Evolutionary conservation across 768 basidiomycete genomes (phyloP), one percentile per base, ranked within the genome.

Genomic region (Chalciporus chontae): DNA sequence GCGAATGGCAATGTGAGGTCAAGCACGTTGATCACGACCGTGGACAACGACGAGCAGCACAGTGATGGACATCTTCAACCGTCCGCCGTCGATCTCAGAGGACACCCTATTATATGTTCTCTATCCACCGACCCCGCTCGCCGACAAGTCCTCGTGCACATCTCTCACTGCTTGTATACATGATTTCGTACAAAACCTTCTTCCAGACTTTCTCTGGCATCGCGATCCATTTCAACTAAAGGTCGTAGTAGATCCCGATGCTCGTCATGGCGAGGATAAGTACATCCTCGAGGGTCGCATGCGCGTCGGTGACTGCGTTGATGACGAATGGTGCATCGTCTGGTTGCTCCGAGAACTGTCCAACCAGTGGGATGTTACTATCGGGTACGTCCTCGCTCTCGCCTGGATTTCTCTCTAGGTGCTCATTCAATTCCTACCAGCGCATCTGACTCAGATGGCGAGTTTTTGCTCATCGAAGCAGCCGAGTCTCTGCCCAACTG

Each of bases 321-420:
- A 99, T 67, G 96, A 99, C 60, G 96, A 99, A 69, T 99, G 96
- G 96, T 86, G 85, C 64, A 77, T 80, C 13, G 93, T 97, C 15
- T 98, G 91, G 90, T 72, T 98, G 41, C 71, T 98, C 50, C 78
- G 76, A 58, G 79, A 90, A 67, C 74, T 95, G 50, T 87, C 84
- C 53, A 70, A 75, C 36, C 81, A 80, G 53, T 94, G 87, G 87
- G 87, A 93, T 56, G 67, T 94, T 32, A 81, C 79, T 9, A 80
- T 92, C 48, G 85, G 87, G 93, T 94, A 56, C 50, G 78, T 64
- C 24, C 38, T 17, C 14, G n/a, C 23, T 50, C 45, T 31, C n/a
- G 10, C 56, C 31, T 21, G 15, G 23, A 5, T 14, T 17, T 39
- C 42, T n/a, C 17, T n/a, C 14, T 13, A 17, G n/a, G 15, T 34